phyloP scores from a whole-genome alignment of 768 basidiomycete genomes.

The Amanita thiersii region DNA sequence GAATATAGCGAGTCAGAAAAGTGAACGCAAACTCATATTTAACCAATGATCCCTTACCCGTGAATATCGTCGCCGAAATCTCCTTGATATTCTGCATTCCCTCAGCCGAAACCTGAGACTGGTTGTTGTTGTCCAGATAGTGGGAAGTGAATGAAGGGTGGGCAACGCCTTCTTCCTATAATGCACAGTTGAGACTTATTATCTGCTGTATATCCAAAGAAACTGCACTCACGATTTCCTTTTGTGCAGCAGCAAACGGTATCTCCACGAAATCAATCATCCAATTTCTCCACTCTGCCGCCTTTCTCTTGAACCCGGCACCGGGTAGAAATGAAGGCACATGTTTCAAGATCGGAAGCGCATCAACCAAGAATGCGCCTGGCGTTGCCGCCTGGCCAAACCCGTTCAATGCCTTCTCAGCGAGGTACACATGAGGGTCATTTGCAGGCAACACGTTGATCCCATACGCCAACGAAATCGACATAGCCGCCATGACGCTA shows the following conservation, averaged over 20 bases:
- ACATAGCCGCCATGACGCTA: conserved; percentile 32
- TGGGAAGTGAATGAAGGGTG: conserved; percentile 18
- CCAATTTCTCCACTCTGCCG: conserved; percentile 31
- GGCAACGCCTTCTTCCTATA: conserved; percentile 15
- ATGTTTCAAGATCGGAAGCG: conserved; percentile 28
- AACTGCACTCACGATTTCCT: conserved; percentile 16
- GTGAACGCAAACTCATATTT: not conserved
- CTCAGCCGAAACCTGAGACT: conserved; percentile 10
- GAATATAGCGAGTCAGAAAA: conserved; percentile 7
- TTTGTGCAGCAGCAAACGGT: conserved; percentile 24
- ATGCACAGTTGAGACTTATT: not conserved
- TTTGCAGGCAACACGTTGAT: conserved; percentile 26
- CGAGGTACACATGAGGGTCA: conserved; percentile 36
- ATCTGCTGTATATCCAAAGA: not conserved
- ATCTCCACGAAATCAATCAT: conserved; percentile 26
- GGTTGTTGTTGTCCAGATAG: conserved; percentile 15
- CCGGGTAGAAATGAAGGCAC: conserved; percentile 56
- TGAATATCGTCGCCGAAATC: conserved; percentile 30
- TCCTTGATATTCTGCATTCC: conserved; percentile 22
- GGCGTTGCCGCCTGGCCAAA: conserved; percentile 27
- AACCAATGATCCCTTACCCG: conserved; percentile 13
- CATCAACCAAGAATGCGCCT: conserved; percentile 38
- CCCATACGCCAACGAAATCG: conserved; percentile 39
- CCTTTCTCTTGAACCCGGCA: conserved; percentile 47
- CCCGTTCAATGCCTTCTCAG: conserved; percentile 27